A percentile compares a stretch with the other conserved stretches of the same genome.
These are phyloP conservation scores for Chondrostereum purpureum DNA, from an alignment of 1,284 basidiomycete species.

Conservation along the genomic window DNA sequence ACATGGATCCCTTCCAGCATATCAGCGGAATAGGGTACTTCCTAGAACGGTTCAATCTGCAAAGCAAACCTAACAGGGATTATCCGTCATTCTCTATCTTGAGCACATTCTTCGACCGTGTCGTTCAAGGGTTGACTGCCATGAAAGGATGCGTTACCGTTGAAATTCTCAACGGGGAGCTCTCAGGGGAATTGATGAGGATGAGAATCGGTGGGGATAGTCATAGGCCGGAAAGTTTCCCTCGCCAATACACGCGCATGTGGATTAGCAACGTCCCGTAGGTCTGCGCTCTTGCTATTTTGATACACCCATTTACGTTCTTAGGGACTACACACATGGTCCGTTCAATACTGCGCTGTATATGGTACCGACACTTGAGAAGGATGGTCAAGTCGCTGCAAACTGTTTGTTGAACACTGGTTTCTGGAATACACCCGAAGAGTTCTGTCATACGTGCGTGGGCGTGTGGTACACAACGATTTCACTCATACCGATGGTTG, in stretches of 20 bases:
- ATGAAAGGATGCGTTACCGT: constrained; percentile 18
- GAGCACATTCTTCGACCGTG: too few species aligned
- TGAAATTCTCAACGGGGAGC: constrained; percentile 17
- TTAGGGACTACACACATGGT: constrained; percentile 30
- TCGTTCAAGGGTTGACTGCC: constrained; percentile 14
- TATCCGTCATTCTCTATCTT: constrained; percentile 18
- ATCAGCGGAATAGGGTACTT: constrained; percentile 2
- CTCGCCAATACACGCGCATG: constrained; percentile 20
- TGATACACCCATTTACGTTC: background rate
- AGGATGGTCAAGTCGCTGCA: constrained; percentile 19
- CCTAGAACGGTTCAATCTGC: constrained; percentile 1
- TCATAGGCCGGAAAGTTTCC: too few species aligned
- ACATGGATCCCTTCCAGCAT: background rate
- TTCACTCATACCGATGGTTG: too few species aligned
- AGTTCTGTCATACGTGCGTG: constrained; percentile 27
- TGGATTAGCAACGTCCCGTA: constrained; percentile 26
- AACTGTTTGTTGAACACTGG: constrained; percentile 26
- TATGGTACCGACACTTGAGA: constrained; percentile 22
- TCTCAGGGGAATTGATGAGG: constrained; percentile 21
- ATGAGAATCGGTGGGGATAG: constrained; percentile 18
- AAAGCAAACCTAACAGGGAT: constrained; percentile 8
- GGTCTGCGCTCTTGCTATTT: background rate
- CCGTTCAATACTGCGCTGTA: constrained; percentile 23
- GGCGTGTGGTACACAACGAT: too few species aligned
- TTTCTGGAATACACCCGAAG: constrained; percentile 22